Percentiles rank a stretch among this genome's conserved stretches.
Conservation (phyloP, 2,329 filamentous ascomycete species). For the Chaetoscypha palmicola region DNA sequence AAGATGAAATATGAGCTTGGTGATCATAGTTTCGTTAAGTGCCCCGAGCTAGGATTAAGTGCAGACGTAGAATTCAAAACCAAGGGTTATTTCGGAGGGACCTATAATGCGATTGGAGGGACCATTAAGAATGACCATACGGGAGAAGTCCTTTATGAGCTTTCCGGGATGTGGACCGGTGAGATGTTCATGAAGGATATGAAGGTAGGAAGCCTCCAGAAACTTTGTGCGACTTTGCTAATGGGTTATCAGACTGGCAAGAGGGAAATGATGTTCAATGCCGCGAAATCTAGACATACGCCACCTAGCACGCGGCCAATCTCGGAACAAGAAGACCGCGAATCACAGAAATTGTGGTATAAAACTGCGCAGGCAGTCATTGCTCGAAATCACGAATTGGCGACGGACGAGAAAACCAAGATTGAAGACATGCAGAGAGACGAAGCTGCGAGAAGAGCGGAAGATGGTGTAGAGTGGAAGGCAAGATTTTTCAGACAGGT, state of each 20-base stretch:
- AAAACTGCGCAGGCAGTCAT: constrained; percentile 76
- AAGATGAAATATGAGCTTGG: constrained; percentile 99
- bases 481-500: constrained; percentile 78
- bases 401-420: constrained; percentile 92
- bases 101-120: constrained; percentile 93
- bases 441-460: constrained; percentile 72
- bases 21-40: constrained; percentile 88
- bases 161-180: constrained; percentile 87
- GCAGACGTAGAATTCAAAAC: constrained; percentile 98
- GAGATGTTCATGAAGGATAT: constrained; percentile 90
- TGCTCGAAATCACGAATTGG: constrained; percentile 76
- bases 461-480: constrained; percentile 78
- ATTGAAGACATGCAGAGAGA: constrained; percentile 90
- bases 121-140: constrained; percentile 82
- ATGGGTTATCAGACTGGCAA: constrained; percentile 64
- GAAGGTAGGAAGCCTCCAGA: constrained; percentile 44
- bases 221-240: constrained; percentile 1
- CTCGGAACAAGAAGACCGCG: constrained; percentile 79
- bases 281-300: constrained; percentile 67
- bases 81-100: constrained; percentile 93
- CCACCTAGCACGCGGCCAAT: constrained; percentile 68
- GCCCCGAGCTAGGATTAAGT: constrained; percentile 76
- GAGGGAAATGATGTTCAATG: constrained; percentile 85
- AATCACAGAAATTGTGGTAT: constrained; percentile 84
- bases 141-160: constrained; percentile 80